These are phyloP conservation scores for Chlamydomonas incerta DNA, from an alignment of 139 green algal genomes.

Conservation along the genomic window DNA sequence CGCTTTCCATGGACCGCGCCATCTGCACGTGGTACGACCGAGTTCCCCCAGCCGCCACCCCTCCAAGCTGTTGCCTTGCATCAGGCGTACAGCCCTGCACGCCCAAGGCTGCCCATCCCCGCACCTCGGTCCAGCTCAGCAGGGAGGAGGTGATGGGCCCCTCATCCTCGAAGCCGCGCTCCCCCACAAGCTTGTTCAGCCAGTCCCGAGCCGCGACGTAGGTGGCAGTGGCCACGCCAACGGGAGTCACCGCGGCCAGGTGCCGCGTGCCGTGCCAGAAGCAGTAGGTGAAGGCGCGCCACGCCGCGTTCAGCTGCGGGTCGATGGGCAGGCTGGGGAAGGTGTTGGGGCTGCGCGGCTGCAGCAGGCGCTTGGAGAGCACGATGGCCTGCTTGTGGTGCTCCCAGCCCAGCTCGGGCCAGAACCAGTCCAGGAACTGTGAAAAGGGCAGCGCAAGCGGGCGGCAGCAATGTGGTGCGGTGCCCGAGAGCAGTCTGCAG, in stretches of 20 bases:
- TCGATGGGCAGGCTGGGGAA: slow-evolving; percentile 12
- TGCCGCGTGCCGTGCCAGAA: slow-evolving; percentile 36
- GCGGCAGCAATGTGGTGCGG: too few relatives aligned
- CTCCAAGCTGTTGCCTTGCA: too few relatives aligned
- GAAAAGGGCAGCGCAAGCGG: too few relatives aligned
- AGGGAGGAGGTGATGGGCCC: slow-evolving; percentile 24
- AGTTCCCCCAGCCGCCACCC: too few relatives aligned
- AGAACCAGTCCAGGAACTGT: slow-evolving; percentile 42
- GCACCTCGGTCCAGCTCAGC: slow-evolving; percentile 30
- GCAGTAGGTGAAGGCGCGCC: slow-evolving; percentile 37
- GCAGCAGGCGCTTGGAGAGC: slow-evolving; percentile 37
- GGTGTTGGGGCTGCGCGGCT: slow-evolving; percentile 9
- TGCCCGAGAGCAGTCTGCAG: not conserved
- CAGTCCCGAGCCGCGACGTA: slow-evolving; percentile 28
- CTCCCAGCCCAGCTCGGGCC: slow-evolving; percentile 33
- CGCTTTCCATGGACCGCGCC: too few relatives aligned
- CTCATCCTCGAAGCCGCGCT: slow-evolving; percentile 31
- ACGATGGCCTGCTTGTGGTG: slow-evolving; percentile 43
- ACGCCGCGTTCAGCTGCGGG: slow-evolving; percentile 23
- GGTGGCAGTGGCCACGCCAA: not conserved
- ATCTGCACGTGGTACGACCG: too few relatives aligned
- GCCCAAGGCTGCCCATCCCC: not conserved
- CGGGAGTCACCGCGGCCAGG: not conserved
- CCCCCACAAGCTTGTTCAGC: slow-evolving; percentile 19
- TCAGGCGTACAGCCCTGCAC: too few relatives aligned